These are phyloP conservation scores for Boletus holoroseus DNA, from an alignment of 1,284 basidiomycete species.

Conservation along the genomic window DNA sequence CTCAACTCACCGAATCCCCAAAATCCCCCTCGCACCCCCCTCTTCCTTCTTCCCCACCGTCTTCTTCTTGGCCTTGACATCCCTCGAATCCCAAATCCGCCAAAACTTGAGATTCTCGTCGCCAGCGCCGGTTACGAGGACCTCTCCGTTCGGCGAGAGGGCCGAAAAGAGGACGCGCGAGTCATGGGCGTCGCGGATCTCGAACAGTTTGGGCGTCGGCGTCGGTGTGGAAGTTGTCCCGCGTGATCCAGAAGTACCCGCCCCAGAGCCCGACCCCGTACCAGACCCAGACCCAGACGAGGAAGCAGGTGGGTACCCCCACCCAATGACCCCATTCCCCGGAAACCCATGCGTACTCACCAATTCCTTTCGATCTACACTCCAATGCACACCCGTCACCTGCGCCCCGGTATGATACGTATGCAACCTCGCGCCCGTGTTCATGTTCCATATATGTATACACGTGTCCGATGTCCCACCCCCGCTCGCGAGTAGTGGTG, in stretches of 20 bases:
- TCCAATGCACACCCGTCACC: constrained; percentile 89
- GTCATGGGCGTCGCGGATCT: constrained; percentile 90
- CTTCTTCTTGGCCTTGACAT: constrained; percentile 45
- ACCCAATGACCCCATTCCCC: constrained; percentile 63
- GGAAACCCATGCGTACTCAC: constrained; percentile 93
- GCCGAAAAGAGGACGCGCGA: constrained; percentile 81
- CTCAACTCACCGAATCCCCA: constrained; percentile 32
- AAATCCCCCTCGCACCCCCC: constrained; percentile 32
- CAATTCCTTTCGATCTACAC: constrained; percentile 85
- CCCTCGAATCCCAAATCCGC: constrained; percentile 67
- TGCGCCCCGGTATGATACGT: constrained; percentile 82
- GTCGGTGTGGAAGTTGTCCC: constrained; percentile 17
- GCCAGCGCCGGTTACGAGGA: constrained; percentile 83
- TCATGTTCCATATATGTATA: constrained; percentile 91
- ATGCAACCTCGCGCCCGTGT: constrained; percentile 83
- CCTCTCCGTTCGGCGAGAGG: constrained; percentile 83
- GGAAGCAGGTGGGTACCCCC: constrained; percentile 61
- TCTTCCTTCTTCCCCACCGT: constrained; percentile 32
- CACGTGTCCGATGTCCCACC: constrained; percentile 94
- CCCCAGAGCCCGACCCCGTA: neutral
- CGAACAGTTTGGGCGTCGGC: constrained; percentile 49
- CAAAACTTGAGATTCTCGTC: constrained; percentile 96
- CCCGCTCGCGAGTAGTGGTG: constrained; percentile 85
- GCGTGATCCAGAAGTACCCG: constrained; percentile 26
- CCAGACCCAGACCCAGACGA: constrained; percentile 16